Conservation (phyloP, 2,329 filamentous ascomycete genomes). For the Neofusicoccum umdonicola region DNA sequence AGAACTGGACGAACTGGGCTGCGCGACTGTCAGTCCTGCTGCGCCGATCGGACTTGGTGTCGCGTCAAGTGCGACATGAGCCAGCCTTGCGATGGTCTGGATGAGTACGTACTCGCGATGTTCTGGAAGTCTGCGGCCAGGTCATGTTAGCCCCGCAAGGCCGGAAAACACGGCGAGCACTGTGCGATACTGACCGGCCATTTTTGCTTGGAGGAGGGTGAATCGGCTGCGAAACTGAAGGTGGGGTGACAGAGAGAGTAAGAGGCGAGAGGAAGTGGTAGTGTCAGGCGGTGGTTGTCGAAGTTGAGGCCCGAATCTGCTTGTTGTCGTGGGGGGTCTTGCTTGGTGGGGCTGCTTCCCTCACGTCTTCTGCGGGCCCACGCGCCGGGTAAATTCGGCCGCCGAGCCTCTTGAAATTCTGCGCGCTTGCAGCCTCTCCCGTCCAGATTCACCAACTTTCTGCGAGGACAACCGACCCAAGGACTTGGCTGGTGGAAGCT, state of each 20-base stretch:
- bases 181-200: slow-evolving; percentile 12
- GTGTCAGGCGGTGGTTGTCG: slow-evolving; percentile 9
- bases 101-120: slow-evolving; percentile 42
- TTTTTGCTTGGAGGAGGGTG: background rate
- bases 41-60: background rate
- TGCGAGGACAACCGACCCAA: too few relatives aligned
- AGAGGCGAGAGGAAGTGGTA: background rate
- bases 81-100: background rate
- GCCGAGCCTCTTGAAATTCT: slow-evolving; percentile 14
- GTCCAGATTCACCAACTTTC: too few relatives aligned
- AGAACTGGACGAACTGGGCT: slow-evolving; percentile 77
- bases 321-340: slow-evolving; percentile 16
- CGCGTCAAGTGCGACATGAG: background rate
- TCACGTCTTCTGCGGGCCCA: background rate
- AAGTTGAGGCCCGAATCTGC: slow-evolving; percentile 16
- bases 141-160: slow-evolving; percentile 1
- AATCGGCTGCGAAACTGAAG: background rate
- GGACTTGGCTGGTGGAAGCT: too few relatives aligned
- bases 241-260: background rate
- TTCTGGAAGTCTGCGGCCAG: slow-evolving; percentile 36
- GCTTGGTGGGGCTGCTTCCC: slow-evolving; percentile 17
- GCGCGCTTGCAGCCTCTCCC: background rate
- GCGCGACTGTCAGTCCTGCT: background rate
- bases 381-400: slow-evolving; percentile 11
- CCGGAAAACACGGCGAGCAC: background rate